Base-by-base conservation (phyloP, 2,329 filamentous ascomycete species). In the Fusarium sp. region DNA sequence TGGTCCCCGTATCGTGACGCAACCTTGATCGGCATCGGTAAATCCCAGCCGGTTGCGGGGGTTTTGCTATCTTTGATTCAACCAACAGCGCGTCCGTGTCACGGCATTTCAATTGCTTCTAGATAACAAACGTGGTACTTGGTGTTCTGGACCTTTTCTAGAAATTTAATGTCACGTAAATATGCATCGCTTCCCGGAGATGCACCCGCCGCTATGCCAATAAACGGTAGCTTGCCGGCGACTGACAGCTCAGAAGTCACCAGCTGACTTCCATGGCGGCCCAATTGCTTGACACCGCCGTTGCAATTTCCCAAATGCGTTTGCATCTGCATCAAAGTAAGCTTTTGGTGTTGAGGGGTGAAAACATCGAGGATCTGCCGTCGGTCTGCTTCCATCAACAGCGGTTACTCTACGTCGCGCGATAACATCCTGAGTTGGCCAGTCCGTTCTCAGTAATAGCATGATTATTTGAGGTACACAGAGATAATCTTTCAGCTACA, bases 11-110 rank as follows among this genome's bases (percentile, higher is more conserved):
- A 68, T 62, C 57, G 64, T 68, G 65, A 68, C 65, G 65, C 64
- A 68, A 68, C 65, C 49, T 68, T 35, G 57, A 64, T 68, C 65
- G 65, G 65, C 57, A 38, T 64, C 65, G 64, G 64, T 68, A 45
- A 57, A 68, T 57, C 45, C 7, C 50, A 42, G 64, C 64, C 65
- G 65, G 35, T 39, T 69, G 50, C 57, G 64, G 65, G 50, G 31
- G 49, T 39, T 65, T 35, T n/a, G 14, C 39, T 60, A 66, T 66
- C 63, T 66, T 13, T 52, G 45, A 12, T 20, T 29, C 62, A 59
- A 36, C 65, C 47, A 46, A 27, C 42, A 35, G 17, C 42, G 25
- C 18, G 12, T 42, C 15, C 10, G 2, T 56, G 36, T 17, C 31
- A 41, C 62, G 50, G 50, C 38, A 47, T 58, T 49, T 22, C 15